Evolutionary conservation across 345 rosid species (phyloP).

Genomic region (Anastatica hierochuntica): DNA sequence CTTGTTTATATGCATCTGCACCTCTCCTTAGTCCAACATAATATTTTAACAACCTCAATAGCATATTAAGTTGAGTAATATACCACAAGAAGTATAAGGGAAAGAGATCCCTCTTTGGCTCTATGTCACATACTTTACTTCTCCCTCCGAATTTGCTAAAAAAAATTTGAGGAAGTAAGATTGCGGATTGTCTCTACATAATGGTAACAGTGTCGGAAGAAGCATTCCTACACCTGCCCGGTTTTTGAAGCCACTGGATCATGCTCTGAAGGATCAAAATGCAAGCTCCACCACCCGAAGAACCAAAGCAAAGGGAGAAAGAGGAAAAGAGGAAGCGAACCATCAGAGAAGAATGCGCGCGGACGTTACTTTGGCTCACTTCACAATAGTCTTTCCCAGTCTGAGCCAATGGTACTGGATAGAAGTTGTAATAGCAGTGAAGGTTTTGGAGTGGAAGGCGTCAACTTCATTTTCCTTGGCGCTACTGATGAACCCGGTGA

Average conservation of each 20-base stretch:
- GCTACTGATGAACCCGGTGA: constrained; percentile 36
- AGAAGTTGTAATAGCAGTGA: constrained; percentile 15
- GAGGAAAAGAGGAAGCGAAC: constrained; percentile 40
- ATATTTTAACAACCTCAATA: neutral
- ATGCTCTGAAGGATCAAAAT: constrained; percentile 70
- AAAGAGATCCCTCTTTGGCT: constrained; percentile 1
- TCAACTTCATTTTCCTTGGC: constrained; percentile 49
- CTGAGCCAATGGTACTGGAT: constrained; percentile 27
- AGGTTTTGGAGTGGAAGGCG: constrained; percentile 25
- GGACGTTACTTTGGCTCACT: constrained; percentile 65
- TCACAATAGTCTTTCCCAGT: constrained; percentile 17
- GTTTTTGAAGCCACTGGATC: constrained; percentile 60
- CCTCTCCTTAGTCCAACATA: neutral
- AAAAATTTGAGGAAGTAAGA: constrained; percentile 20
- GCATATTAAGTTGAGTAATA: neutral
- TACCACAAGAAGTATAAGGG: neutral
- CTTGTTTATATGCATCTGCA: constrained; percentile 3
- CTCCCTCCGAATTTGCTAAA: constrained; percentile 8
- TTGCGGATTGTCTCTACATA: constrained; percentile 19
- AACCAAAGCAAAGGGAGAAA: constrained; percentile 48
- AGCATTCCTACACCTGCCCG: constrained; percentile 88
- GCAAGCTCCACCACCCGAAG: constrained; percentile 94
- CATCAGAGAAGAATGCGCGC: constrained; percentile 28
- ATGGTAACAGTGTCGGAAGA: constrained; percentile 88
- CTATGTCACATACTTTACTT: neutral